Percentiles rank a stretch among this genome's conserved stretches.
phyloP scores from a whole-genome alignment of 768 basidiomycete genomes.

The Russula abietina region DNA sequence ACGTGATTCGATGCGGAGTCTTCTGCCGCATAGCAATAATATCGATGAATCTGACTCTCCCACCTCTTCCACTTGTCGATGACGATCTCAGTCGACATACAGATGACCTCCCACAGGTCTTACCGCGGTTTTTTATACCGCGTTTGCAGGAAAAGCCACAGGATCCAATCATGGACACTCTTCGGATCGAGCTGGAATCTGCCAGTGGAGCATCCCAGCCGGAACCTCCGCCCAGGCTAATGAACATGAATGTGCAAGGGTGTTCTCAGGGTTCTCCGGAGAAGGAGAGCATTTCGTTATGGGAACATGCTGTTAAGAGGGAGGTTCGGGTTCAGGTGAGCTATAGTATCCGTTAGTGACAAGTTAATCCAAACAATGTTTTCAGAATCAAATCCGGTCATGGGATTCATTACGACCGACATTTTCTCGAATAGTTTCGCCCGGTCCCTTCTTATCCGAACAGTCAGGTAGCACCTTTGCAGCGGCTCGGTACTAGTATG shows the following conservation, averaged over 20 bases:
- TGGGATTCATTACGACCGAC: constrained; percentile 54
- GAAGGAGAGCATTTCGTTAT: constrained; percentile 2
- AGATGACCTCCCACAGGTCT: constrained; percentile 19
- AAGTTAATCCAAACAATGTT: not conserved
- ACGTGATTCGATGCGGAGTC: constrained; percentile 2
- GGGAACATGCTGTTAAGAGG: constrained; percentile 7
- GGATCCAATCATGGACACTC: constrained; percentile 64
- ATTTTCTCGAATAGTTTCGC: constrained; percentile 30
- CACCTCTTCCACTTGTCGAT: not conserved
- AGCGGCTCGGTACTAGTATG: constrained; percentile 57
- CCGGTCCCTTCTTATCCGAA: constrained; percentile 63
- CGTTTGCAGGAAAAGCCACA: constrained; percentile 65
- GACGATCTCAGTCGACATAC: not conserved
- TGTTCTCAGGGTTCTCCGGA: not conserved
- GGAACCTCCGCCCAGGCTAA: constrained; percentile 11
- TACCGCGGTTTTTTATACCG: constrained; percentile 52
- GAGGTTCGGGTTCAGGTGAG: constrained; percentile 14
- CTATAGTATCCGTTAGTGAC: not conserved
- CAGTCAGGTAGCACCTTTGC: constrained; percentile 49
- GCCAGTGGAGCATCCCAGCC: not conserved
- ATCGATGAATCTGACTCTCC: constrained; percentile 12
- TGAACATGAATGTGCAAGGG: constrained; percentile 5
- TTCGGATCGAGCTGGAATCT: constrained; percentile 32
- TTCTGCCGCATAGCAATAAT: not conserved
- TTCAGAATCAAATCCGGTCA: constrained; percentile 46